Evolutionary conservation across 352 stramenopile genomes (phyloP).

Genomic region (Elongisporangium anandrum): DNA sequence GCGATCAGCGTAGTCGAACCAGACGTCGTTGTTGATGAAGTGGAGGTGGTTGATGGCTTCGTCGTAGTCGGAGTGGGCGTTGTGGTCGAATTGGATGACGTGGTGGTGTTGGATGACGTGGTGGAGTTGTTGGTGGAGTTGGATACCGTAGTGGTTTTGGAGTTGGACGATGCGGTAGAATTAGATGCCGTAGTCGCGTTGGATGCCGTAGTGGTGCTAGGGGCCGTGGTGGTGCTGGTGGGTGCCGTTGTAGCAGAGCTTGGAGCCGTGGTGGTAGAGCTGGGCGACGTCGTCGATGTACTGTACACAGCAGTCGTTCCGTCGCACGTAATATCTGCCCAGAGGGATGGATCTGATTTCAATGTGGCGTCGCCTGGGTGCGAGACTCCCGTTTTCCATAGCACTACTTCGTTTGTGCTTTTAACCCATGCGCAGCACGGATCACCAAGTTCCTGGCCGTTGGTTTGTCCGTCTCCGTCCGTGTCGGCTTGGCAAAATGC

Average conservation of each 20-base stretch:
- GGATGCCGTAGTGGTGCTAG: background rate
- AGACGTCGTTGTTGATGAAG: background rate
- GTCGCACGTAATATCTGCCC: constrained; percentile 1
- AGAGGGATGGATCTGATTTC: constrained; percentile 8
- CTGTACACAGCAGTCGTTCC: background rate
- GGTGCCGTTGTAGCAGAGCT: background rate
- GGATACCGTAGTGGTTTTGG: background rate
- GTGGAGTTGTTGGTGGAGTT: background rate
- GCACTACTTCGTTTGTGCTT: constrained; percentile 5
- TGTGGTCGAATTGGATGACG: background rate
- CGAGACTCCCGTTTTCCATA: constrained; percentile 17
- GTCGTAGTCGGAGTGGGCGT: background rate
- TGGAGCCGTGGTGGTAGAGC: background rate
- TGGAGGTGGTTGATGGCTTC: background rate
- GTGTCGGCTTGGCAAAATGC: constrained; percentile 19
- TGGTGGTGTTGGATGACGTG: background rate
- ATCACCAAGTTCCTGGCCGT: constrained; percentile 22
- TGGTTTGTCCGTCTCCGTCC: constrained; percentile 23
- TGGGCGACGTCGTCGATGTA: background rate
- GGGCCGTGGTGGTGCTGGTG: background rate
- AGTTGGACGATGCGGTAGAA: background rate
- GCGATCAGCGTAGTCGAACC: background rate
- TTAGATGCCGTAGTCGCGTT: background rate
- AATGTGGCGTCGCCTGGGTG: constrained; percentile 15
- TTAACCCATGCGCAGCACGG: constrained; percentile 19